These are phyloP conservation scores for Paulownia fortunei DNA, from an alignment of 257 asterid species.

Conservation along the genomic window DNA sequence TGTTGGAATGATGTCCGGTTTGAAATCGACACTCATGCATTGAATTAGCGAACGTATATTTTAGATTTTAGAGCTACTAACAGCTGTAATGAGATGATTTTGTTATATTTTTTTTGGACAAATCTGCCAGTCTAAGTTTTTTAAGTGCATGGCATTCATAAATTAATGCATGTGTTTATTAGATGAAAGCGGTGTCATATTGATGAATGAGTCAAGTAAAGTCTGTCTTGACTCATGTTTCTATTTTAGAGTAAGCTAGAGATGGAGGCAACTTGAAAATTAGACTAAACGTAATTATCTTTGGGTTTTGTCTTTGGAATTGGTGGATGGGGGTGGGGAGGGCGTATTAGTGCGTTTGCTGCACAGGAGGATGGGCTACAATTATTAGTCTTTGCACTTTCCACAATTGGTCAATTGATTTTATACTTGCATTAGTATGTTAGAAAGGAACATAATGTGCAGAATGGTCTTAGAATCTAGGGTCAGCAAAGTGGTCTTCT, in stretches of 20 bases:
- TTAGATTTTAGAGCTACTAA: constrained; percentile 14
- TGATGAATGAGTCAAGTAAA: background rate
- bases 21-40: background rate
- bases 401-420: background rate
- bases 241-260: background rate
- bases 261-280: constrained; percentile 14
- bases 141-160: background rate
- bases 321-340: background rate
- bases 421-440: constrained; percentile 4
- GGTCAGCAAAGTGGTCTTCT: background rate
- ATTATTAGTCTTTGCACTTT: background rate
- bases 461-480: constrained; percentile 8
- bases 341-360: background rate
- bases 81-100: constrained; percentile 5
- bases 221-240: background rate
- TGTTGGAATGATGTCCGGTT: background rate
- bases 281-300: background rate
- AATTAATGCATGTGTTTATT: background rate
- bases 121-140: background rate
- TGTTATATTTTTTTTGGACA: background rate
- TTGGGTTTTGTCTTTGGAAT: background rate
- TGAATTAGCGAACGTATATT: background rate
- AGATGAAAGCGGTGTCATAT: background rate
- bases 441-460: background rate
- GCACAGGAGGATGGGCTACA: background rate